A percentile compares a stretch with the other conserved stretches of the same genome.
Evolutionary conservation across 2,329 filamentous ascomycete genomes (phyloP).

Genomic region (Aspergillus sp.): DNA sequence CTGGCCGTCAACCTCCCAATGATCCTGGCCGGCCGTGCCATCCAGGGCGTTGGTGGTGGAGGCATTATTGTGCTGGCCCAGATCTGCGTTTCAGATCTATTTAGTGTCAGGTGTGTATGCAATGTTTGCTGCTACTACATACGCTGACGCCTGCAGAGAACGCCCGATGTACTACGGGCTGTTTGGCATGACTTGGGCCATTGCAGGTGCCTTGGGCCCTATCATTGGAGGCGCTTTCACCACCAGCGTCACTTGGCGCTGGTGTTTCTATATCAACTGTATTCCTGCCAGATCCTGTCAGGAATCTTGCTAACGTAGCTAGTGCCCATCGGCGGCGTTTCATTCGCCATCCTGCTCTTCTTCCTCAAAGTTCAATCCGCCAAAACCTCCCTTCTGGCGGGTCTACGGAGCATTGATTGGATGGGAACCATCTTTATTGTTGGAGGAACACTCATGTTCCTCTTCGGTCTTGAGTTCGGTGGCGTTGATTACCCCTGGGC

Average conservation of each 20-base stretch:
- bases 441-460: slow-evolving; percentile 72
- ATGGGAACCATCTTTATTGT: slow-evolving; percentile 55
- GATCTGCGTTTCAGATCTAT: slow-evolving; percentile 55
- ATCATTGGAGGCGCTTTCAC: slow-evolving; percentile 55
- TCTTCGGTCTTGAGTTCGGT: slow-evolving; percentile 78
- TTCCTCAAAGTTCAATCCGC: slow-evolving; percentile 54
- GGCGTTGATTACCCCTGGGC: slow-evolving; percentile 66
- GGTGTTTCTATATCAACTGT: slow-evolving; percentile 54
- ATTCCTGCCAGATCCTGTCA: slow-evolving; percentile 8
- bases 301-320: slow-evolving; percentile 5
- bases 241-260: slow-evolving; percentile 50
- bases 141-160: slow-evolving; percentile 22
- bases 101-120: slow-evolving; percentile 44
- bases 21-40: slow-evolving; percentile 51
- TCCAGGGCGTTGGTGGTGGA: slow-evolving; percentile 56
- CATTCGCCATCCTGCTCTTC: slow-evolving; percentile 49
- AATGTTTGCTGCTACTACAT: neutral
- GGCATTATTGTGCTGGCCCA: slow-evolving; percentile 56
- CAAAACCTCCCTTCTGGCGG: slow-evolving; percentile 48
- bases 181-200: slow-evolving; percentile 53
- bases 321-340: slow-evolving; percentile 52
- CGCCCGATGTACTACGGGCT: slow-evolving; percentile 55
- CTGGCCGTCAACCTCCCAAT: slow-evolving; percentile 50
- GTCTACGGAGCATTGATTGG: slow-evolving; percentile 56
- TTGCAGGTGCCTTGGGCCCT: slow-evolving; percentile 52